Conservation (phyloP, 169 alveolate species). For the Neospora caninum region DNA sequence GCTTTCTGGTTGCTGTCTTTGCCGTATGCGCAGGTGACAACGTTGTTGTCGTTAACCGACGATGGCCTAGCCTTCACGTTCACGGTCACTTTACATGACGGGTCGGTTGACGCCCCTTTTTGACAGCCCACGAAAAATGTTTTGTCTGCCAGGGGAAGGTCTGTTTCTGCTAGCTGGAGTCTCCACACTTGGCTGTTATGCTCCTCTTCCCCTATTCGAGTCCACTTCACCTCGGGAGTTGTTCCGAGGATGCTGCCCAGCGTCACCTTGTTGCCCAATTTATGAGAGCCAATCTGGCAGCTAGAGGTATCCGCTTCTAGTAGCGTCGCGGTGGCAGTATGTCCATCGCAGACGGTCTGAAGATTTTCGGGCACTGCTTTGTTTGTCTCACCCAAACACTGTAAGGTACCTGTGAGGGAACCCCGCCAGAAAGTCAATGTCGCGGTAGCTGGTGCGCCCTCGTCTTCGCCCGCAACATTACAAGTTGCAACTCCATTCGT, state of each 20-base stretch:
- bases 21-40: conserved; percentile 8
- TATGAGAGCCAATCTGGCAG: too few species aligned
- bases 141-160: not conserved
- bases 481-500: too few species aligned
- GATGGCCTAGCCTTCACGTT: conserved; percentile 3
- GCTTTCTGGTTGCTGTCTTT: not conserved
- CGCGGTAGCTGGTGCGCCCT: too few species aligned
- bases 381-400: too few species aligned
- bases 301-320: too few species aligned
- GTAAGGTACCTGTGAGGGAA: too few species aligned
- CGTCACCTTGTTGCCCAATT: not conserved
- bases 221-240: not conserved
- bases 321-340: too few species aligned
- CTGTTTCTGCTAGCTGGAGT: not conserved
- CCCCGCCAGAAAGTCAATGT: too few species aligned
- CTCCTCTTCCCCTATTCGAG: not conserved
- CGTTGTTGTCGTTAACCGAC: not conserved
- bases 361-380: too few species aligned
- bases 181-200: not conserved
- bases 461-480: too few species aligned
- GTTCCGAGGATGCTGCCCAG: not conserved
- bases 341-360: too few species aligned
- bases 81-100: not conserved
- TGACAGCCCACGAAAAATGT: conserved; percentile 4
- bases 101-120: not conserved